Conservation (phyloP, 1,284 basidiomycete genomes). For the Wallemia ichthyophaga region DNA sequence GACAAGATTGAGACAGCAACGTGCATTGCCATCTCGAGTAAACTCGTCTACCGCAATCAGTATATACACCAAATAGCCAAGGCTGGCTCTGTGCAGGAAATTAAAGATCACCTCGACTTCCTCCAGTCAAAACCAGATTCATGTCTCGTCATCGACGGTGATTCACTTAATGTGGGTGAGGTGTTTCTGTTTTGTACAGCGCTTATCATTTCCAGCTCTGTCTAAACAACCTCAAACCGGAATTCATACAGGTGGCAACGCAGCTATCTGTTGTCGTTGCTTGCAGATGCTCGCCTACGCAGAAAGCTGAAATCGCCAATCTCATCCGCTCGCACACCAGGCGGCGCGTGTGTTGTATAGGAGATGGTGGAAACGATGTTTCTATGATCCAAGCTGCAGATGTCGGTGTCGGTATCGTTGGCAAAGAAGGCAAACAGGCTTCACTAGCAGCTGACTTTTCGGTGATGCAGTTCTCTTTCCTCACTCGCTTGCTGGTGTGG, state of each 20-base stretch:
- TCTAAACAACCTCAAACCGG: constrained; percentile 57
- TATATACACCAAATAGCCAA: constrained; percentile 94
- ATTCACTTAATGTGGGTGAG: constrained; percentile 55
- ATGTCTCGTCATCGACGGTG: constrained; percentile 95
- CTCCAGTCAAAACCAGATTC: constrained; percentile 81
- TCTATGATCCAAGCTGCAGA: constrained; percentile 89
- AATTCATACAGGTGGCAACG: constrained; percentile 84
- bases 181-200: too few species aligned
- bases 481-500: constrained; percentile 87
- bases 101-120: constrained; percentile 73
- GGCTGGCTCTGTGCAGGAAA: constrained; percentile 47
- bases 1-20: constrained; percentile 98
- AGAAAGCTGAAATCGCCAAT: constrained; percentile 88
- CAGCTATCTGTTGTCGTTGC: constrained; percentile 89
- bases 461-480: constrained; percentile 75
- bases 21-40: constrained; percentile 91
- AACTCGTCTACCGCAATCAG: constrained; percentile 79
- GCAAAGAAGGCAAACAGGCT: constrained; percentile 95
- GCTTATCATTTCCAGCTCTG: constrained; percentile 35
- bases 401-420: constrained; percentile 85
- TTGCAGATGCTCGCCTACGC: constrained; percentile 90
- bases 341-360: constrained; percentile 92
- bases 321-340: constrained; percentile 66
- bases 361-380: constrained; percentile 80
- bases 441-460: constrained; percentile 94